These are phyloP conservation scores for Sphagnum contortum DNA, from an alignment of 225 moss, liverwort and hornwort species.

Conservation along the genomic window DNA sequence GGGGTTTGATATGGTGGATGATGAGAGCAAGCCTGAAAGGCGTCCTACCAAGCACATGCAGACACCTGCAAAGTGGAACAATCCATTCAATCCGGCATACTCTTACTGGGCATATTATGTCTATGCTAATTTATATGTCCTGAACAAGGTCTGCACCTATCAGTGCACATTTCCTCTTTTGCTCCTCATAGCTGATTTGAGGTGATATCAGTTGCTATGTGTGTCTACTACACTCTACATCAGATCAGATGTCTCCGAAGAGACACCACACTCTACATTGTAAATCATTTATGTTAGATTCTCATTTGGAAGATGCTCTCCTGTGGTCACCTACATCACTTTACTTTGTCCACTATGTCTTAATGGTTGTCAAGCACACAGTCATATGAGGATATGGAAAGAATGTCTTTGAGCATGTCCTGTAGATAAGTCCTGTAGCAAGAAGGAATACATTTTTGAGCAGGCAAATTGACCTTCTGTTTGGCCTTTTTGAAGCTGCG, in stretches of 20 bases:
- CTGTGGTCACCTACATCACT: too few species aligned
- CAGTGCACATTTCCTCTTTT: not conserved
- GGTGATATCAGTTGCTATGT: not conserved
- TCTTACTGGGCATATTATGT: constrained; percentile 98
- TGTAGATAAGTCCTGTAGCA: too few species aligned
- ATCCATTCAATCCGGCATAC: constrained; percentile 93
- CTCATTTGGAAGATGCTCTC: too few species aligned
- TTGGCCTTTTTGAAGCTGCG: constrained; percentile 40
- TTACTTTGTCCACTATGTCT: too few species aligned
- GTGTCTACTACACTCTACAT: not conserved
- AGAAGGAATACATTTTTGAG: not conserved
- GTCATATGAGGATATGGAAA: too few species aligned
- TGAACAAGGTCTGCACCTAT: constrained; percentile 55
- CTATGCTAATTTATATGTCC: constrained; percentile 73
- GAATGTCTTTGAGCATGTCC: too few species aligned
- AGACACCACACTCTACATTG: too few species aligned
- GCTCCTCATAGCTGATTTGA: not conserved
- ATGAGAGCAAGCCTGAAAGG: constrained; percentile 96
- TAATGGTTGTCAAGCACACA: too few species aligned
- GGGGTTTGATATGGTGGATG: constrained; percentile 99
- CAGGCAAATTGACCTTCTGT: not conserved
- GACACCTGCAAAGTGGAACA: constrained; percentile 82
- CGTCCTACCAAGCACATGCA: constrained; percentile 98
- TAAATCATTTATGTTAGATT: too few species aligned
- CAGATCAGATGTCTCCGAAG: not conserved